Evolutionary conservation across 148 eudicot genomes (phyloP), one percentile per base, ranked within the genome.

Genomic region (Suaeda aralocaspica): DNA sequence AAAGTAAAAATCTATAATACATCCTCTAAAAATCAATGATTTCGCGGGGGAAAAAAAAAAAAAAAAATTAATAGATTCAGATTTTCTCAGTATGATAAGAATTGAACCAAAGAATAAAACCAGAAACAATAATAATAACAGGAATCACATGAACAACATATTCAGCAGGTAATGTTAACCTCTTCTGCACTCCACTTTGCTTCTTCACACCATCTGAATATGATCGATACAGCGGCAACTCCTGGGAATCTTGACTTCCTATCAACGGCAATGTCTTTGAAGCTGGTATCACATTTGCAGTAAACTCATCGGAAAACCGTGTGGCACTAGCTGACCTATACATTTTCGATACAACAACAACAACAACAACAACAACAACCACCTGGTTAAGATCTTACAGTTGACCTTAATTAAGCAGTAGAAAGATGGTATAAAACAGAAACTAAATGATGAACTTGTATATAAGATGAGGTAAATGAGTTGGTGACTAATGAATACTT

Each of bases 261-360:
- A 71, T 46, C 29, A 52, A 52, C 29, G 73, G 66, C 57, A 59
- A n/a, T 0, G 48, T 25, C 58, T 33, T 71, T 5, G 74, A 15
- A 25, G 62, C 36, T 12, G 75, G 68, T 24, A 59, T 48, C 75
- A 72, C 36, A 25, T 63, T 72, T 21, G 64, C 59, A 5, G 18
- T 25, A 4, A 72, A 72, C 68, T 72, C 76, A 8, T 72, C 76
- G 7, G 76, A 72, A 44, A 72, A 55, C 25, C 76, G 76, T 33
- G 76, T 53, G 2, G 69, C 63, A 44, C 76, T 72, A 39, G 62
- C 52, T 1, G 76, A 72, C 11, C 76, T 42, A 36, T 72, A 72
- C 76, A 72, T 72, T 41, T 5, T 14, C 22, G 45, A 57, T 19
- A 4, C 4, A 29, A 16, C 4, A 5, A 33, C 36, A 48, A 33